Conservation (phyloP, 2,329 filamentous ascomycete genomes). For the Verticillium longisporum region DNA sequence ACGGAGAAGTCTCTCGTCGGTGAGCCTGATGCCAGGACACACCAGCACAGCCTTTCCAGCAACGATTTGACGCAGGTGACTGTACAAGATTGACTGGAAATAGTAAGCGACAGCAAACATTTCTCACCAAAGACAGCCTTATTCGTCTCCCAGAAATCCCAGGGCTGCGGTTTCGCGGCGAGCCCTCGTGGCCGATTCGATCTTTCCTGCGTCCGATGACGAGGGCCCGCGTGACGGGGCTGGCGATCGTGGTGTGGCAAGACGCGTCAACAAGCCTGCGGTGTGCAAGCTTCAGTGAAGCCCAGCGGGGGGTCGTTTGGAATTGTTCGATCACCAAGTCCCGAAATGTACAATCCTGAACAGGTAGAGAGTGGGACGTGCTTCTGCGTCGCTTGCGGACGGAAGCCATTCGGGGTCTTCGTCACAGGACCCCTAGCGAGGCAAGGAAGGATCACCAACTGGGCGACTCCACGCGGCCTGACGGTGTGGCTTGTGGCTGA, state of each 20-base stretch:
- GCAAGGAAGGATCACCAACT: neutral
- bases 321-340: neutral
- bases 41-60: neutral
- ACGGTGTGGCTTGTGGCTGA: neutral
- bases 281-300: neutral
- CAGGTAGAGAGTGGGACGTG: neutral
- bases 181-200: neutral
- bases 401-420: neutral
- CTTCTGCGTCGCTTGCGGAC: neutral
- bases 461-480: neutral
- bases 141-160: neutral
- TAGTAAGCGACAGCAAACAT: neutral
- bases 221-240: neutral
- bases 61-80: neutral
- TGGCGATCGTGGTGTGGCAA: neutral
- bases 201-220: neutral
- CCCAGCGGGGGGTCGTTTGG: neutral
- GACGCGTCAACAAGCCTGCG: neutral
- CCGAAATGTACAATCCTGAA: neutral
- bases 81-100: neutral
- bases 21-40: no score
- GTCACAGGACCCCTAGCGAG: neutral
- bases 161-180: neutral
- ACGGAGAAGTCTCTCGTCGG: neutral
- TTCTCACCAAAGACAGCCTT: neutral